A percentile compares a stretch with the other conserved stretches of the same genome.
Evolutionary conservation across 2,329 filamentous ascomycete genomes (phyloP).

Genomic region (Drechslerella dactyloides): DNA sequence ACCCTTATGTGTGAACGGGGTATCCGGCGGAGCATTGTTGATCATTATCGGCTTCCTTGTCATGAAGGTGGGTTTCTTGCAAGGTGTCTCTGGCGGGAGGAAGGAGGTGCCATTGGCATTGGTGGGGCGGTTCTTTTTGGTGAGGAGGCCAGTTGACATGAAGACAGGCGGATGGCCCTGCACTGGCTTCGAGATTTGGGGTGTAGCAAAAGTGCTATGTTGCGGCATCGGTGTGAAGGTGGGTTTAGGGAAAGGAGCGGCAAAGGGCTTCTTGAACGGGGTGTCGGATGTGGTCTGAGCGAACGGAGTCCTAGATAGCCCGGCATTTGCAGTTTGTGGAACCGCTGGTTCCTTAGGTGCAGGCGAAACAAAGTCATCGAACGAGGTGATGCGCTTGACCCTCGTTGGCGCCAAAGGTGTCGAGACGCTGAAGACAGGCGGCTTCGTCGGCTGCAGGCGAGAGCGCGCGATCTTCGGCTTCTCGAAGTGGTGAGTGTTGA

Average conservation of each 20-base stretch:
- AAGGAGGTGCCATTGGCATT: slow-evolving; percentile 70
- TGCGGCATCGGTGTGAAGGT: slow-evolving; percentile 59
- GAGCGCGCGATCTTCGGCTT: slow-evolving; percentile 54
- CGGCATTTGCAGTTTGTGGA: slow-evolving; percentile 23
- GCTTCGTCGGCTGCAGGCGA: slow-evolving; percentile 51
- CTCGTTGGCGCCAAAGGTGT: slow-evolving; percentile 51
- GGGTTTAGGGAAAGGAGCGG: slow-evolving; percentile 61
- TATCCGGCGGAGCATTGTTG: slow-evolving; percentile 65
- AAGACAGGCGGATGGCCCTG: slow-evolving; percentile 83
- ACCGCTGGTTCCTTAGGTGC: slow-evolving; percentile 48
- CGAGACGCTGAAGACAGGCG: slow-evolving; percentile 51
- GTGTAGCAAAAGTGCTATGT: slow-evolving; percentile 70
- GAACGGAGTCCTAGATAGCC: slow-evolving; percentile 25
- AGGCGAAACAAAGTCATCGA: slow-evolving; percentile 53
- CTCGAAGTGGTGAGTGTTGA: slow-evolving; percentile 50
- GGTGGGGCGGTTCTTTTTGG: slow-evolving; percentile 65
- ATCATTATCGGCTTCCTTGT: slow-evolving; percentile 58
- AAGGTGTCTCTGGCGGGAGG: slow-evolving; percentile 86
- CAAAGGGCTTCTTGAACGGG: slow-evolving; percentile 52
- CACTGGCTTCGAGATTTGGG: slow-evolving; percentile 75
- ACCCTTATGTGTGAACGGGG: slow-evolving; percentile 74
- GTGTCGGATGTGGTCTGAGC: slow-evolving; percentile 47
- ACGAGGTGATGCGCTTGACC: slow-evolving; percentile 54
- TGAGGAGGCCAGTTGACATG: slow-evolving; percentile 91
- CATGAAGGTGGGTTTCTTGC: slow-evolving; percentile 82